Evolutionary conservation across 805 yeast genomes (phyloP).

Genomic region (Schwanniomyces sp.): DNA sequence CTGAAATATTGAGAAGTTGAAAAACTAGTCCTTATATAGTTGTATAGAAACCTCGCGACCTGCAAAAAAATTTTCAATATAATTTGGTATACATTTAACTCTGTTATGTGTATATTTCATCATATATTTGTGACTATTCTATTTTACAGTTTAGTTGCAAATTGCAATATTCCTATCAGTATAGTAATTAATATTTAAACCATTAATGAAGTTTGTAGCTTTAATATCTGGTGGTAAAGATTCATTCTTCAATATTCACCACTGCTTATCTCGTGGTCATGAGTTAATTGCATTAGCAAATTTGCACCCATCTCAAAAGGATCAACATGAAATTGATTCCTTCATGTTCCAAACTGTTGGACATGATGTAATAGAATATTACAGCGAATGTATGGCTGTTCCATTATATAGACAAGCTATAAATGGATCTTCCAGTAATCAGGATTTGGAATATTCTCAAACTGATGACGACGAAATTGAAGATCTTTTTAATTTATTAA

Average conservation of each 20-base stretch:
- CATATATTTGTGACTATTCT: neutral
- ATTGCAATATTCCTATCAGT: neutral
- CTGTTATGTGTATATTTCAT: neutral
- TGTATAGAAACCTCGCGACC: neutral
- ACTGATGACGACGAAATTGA: constrained; percentile 85
- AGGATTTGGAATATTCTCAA: constrained; percentile 63
- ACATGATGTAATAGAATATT: constrained; percentile 67
- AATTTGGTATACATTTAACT: neutral
- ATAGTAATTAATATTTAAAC: neutral
- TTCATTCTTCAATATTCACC: constrained; percentile 85
- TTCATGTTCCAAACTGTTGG: constrained; percentile 99
- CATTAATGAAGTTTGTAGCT: constrained; percentile 85
- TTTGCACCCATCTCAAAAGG: constrained; percentile 46
- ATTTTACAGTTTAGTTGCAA: constrained; percentile 2
- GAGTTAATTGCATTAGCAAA: constrained; percentile 84
- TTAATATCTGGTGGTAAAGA: constrained; percentile 95
- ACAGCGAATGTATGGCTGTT: constrained; percentile 68
- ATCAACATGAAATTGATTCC: constrained; percentile 74
- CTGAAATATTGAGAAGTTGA: constrained; percentile 2
- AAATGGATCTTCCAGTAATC: constrained; percentile 60
- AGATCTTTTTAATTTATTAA: constrained; percentile 62
- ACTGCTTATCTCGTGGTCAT: constrained; percentile 85
- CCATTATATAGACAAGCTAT: constrained; percentile 78
- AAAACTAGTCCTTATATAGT: neutral
- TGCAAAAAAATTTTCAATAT: neutral